These are phyloP conservation scores for Helianthus tuberosus DNA, from an alignment of 129 eudicot genomes.

Conservation along the genomic window DNA sequence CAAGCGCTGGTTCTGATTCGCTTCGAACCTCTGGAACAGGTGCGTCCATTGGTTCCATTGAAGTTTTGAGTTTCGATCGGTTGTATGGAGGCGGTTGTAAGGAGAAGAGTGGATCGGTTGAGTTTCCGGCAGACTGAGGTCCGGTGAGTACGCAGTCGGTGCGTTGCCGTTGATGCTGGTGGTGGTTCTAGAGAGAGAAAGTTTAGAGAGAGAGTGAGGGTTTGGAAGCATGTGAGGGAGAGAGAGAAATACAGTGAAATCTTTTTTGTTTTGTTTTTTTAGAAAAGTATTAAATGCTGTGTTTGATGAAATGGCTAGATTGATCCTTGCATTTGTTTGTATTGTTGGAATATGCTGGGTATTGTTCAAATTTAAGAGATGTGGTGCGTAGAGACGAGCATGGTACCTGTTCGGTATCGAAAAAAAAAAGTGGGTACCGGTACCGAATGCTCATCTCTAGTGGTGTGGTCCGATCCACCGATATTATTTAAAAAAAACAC, in stretches of 20 bases:
- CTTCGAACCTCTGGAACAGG: constrained; percentile 29
- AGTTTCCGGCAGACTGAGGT: constrained; percentile 16
- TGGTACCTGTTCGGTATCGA: no score
- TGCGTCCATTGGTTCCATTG: constrained; percentile 33
- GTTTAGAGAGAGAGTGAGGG: constrained; percentile 30
- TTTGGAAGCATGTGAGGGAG: constrained; percentile 16
- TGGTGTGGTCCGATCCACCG: no score
- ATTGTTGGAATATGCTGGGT: background rate
- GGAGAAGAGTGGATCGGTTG: background rate
- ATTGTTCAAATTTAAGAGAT: background rate
- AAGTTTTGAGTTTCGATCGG: background rate
- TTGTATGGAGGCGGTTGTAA: background rate
- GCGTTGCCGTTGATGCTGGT: constrained; percentile 28
- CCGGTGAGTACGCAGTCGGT: constrained; percentile 26
- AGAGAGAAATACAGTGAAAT: background rate
- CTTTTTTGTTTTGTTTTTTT: constrained; percentile 2
- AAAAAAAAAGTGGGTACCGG: no score
- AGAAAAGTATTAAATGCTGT: background rate
- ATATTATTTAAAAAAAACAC: no score
- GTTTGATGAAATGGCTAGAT: constrained; percentile 12
- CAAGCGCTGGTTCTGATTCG: constrained; percentile 37
- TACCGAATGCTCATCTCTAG: no score
- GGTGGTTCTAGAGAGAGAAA: constrained; percentile 22
- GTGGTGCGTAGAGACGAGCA: no score
- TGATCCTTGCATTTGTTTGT: background rate